phyloP scores from a whole-genome alignment of 257 asterid species.

The Jaltomata sinuosa region DNA sequence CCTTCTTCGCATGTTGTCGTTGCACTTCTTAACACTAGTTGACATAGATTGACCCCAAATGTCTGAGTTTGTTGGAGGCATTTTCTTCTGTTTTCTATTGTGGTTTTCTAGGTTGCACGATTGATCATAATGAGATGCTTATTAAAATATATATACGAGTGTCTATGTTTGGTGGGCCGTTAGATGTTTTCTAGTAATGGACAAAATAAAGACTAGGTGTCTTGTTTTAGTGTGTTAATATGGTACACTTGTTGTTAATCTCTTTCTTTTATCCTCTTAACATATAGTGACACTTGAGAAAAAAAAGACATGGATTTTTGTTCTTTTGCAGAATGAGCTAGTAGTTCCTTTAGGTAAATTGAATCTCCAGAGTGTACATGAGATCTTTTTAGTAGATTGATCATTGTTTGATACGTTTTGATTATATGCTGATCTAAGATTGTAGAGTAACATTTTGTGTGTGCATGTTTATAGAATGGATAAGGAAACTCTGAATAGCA shows the following conservation, averaged over 20 bases:
- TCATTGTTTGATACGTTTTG: not conserved
- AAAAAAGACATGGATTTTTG: not conserved
- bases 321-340: not conserved
- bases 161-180: constrained; percentile 1
- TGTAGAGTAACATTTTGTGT: not conserved
- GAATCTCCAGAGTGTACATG: not conserved
- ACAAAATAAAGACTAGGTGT: not conserved
- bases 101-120: not conserved
- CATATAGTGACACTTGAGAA: not conserved
- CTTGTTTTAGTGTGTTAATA: not conserved
- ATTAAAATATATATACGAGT: not conserved
- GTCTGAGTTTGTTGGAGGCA: not conserved
- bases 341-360: not conserved
- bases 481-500: not conserved
- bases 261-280: not conserved
- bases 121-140: not conserved
- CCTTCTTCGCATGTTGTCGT: constrained; percentile 32
- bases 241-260: not conserved
- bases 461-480: not conserved
- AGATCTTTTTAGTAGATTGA: not conserved
- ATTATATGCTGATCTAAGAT: not conserved
- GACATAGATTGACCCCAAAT: constrained; percentile 12
- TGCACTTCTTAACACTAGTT: constrained; percentile 11
- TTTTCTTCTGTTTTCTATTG: not conserved
- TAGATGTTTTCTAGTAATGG: not conserved